phyloP scores from a whole-genome alignment of 352 stramenopile genomes.

The Globisporangium canariense region DNA sequence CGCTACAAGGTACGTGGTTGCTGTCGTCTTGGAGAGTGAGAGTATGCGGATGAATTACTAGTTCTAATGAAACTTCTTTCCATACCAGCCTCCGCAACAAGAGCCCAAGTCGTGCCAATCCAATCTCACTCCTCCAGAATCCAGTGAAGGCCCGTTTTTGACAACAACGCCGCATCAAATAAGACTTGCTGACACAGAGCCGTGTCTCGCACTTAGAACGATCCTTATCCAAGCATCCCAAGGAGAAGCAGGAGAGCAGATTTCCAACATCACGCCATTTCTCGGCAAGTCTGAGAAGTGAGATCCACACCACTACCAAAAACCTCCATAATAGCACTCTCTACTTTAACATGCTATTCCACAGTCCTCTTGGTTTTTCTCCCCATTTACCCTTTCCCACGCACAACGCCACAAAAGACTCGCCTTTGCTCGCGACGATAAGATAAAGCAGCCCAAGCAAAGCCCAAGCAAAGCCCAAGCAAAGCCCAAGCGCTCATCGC shows the following conservation, averaged over 20 bases:
- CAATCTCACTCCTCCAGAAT: background rate
- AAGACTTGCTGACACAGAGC: too few species aligned
- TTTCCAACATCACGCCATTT: background rate
- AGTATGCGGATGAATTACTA: background rate
- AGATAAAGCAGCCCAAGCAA: constrained; percentile 4
- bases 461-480: too few species aligned
- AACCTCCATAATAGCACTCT: constrained; percentile 10
- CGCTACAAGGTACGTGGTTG: background rate
- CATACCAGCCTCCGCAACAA: background rate
- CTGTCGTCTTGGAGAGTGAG: background rate
- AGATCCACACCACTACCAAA: background rate
- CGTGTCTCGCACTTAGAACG: too few species aligned
- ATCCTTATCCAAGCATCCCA: too few species aligned
- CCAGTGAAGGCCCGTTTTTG: background rate
- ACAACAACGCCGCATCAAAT: too few species aligned
- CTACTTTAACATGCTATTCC: background rate
- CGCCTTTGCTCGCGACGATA: background rate
- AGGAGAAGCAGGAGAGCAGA: background rate
- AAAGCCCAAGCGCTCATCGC: too few species aligned
- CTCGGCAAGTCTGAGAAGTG: background rate
- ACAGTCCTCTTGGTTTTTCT: background rate
- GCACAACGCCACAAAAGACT: constrained; percentile 20
- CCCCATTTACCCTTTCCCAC: background rate
- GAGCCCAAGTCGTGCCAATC: background rate
- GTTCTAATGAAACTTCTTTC: background rate